Conservation (phyloP, 1,284 basidiomycete genomes). For the Filobasidium uniguttulatum region DNA sequence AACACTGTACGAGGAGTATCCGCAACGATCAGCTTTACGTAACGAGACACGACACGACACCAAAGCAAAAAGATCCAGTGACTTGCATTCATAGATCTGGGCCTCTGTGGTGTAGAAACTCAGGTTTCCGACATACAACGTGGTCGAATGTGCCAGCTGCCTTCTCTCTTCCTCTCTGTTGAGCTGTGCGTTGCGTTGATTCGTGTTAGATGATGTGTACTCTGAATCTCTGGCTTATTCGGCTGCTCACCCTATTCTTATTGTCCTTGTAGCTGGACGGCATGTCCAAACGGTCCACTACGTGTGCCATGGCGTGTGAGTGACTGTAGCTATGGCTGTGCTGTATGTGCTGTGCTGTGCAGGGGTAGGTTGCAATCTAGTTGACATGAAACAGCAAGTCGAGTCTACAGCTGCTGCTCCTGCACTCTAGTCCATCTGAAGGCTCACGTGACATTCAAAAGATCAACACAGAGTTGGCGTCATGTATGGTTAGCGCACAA, state of each 20-base stretch:
- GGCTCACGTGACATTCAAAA: background rate
- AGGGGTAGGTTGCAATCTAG: background rate
- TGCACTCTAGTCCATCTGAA: no score
- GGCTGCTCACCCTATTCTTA: conserved; percentile 47
- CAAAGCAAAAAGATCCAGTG: background rate
- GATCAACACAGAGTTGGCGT: background rate
- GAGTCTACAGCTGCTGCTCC: no score
- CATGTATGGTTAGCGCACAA: background rate
- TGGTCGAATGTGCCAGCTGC: conserved; percentile 40
- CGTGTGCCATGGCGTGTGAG: conserved; percentile 57
- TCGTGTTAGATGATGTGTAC: no score
- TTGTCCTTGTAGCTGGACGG: conserved; percentile 93
- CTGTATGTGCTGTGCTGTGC: background rate
- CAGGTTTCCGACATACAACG: conserved; percentile 79
- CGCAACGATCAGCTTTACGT: no score
- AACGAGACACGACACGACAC: no score
- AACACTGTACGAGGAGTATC: no score
- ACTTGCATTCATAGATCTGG: conserved; percentile 79
- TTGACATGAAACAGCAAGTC: no score
- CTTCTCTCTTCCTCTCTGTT: conserved; percentile 39
- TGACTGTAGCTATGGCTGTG: background rate
- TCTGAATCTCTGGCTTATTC: no score
- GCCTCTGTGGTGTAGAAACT: conserved; percentile 98
- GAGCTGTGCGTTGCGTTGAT: conserved; percentile 18
- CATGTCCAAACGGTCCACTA: conserved; percentile 70